Base-by-base conservation (phyloP, 208 protist species). In the Acanthamoeba triangularis region DNA sequence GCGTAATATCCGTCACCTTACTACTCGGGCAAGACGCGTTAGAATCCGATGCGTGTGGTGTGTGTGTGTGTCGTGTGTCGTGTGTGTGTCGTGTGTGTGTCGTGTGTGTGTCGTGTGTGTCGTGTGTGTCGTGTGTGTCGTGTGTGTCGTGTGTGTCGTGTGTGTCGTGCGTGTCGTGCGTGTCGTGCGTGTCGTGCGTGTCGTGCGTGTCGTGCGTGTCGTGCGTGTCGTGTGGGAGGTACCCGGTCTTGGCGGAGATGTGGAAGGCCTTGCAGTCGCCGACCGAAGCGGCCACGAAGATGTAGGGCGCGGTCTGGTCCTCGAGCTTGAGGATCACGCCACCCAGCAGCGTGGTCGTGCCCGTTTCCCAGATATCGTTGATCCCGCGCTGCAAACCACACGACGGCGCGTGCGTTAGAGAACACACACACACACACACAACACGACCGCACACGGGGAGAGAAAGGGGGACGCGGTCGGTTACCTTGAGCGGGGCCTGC, bases 251-350 rank as follows among this genome's bases (percentile, higher is more conserved):
- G 0, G 1, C 56, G 35, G 74, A 87, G 7, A 84, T 95, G 30
- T 96, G 96, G 59, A 96, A 96, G n/a, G 95, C 94, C 54, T 97
- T 97, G 52, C 96, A 97, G 76, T 97, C 96, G 69, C 96, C 96
- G 14, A 97, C 95, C 41, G 49, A 85, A 35, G 93, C 96, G 61
- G 72, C 65, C 52, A 96, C 93, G 25, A 95, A 95, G 23, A 93
- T 93, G 82, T 96, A 96, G 30, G 82, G 56, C 33, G 52, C 28
- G 5, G 8, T 4, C 18, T 67, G 28, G 82, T 59, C 37, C 49
- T 56, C 47, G 28, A 96, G 25, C 44, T 35, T 90, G 30, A 97
- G 76, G 20, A 96, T 56, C 54, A 97, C 61, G 56, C 96, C 91
- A 33, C 95, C 95, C 1, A 97, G 41, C 0, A 97, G 35, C 2